Base-by-base conservation (phyloP, 2,329 filamentous ascomycete species). In the Paecilomyces variotii region DNA sequence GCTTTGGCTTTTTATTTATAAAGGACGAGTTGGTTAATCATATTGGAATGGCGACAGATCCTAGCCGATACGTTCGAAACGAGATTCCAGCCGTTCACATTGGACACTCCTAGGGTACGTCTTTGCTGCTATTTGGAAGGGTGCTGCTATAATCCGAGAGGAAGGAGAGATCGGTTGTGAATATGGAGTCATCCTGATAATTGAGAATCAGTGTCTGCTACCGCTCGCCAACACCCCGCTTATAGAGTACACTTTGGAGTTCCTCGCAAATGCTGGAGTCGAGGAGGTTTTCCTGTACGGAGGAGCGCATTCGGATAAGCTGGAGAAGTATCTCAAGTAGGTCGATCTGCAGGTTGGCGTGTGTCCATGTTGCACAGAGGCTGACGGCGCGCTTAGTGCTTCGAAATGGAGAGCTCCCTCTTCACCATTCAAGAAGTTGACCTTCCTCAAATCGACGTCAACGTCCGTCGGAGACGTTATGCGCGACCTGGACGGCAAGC, bases 241-340 rank as follows among this genome's bases (percentile, higher is more conserved):
- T 62, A 96, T 99, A 76, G 94, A 99, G 75, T 97, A 99, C 74
- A 97, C 93, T 3, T 86, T 97, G 68, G 92, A 97, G 71, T 97
- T 96, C 69, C 86, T 99, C 0, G 91, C 91, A 63, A 93, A 93
- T 82, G 91, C 94, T 59, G 91, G 92, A 59, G 91, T 97, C n/a
- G 87, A 94, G 66, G 90, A 97, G 64, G 89, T 97, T 57, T 96
- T 89, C 72, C 84, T 99, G 59, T 97, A 97, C 78, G 93, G 89
- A 67, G 90, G 91, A 60, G 87, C 90, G 28, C 91, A 97, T 72
- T 89, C 88, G 30, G 88, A 94, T 60, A 85, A 91, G 72, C 84
- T 99, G 57, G 92, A 97, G 76, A 83, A 85, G 64, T 96, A 97
- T 72, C 87, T 99, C 66, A 83, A 86, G 76, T 82, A 73, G 54